phyloP scores from a whole-genome alignment of 345 rosid species.

The Citrus glauca region DNA sequence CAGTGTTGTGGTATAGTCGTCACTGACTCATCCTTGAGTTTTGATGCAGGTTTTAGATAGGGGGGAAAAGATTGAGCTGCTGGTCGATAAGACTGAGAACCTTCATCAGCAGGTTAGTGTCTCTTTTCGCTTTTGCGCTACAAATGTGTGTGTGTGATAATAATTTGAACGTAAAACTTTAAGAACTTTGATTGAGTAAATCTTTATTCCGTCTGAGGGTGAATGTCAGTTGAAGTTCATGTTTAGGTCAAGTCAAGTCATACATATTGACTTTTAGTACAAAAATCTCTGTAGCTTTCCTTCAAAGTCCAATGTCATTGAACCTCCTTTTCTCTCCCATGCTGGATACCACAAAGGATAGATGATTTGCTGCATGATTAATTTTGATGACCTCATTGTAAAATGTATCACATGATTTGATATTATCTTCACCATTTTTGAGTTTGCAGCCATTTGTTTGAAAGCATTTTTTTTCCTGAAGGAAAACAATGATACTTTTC shows the following conservation, averaged over 20 bases:
- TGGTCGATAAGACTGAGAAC: slow-evolving; percentile 43
- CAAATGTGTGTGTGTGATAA: neutral
- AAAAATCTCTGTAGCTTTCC: neutral
- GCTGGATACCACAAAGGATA: neutral
- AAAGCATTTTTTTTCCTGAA: neutral
- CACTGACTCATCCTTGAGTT: neutral
- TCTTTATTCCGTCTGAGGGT: neutral
- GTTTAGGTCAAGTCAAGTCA: neutral
- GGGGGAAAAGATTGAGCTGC: slow-evolving; percentile 44
- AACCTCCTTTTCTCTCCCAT: neutral
- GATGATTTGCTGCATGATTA: neutral
- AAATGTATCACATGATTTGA: neutral
- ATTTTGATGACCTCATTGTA: neutral
- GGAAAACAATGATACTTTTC: neutral
- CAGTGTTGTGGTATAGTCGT: neutral
- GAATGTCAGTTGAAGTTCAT: neutral
- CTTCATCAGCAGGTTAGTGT: slow-evolving; percentile 37
- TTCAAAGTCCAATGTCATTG: neutral
- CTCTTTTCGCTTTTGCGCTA: neutral
- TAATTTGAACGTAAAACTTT: neutral
- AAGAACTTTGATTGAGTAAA: neutral
- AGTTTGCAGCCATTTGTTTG: neutral
- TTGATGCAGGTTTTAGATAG: slow-evolving; percentile 36
- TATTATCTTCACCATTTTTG: neutral
- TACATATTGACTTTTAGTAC: neutral